Percentiles rank a stretch among this genome's conserved stretches.
phyloP scores from a whole-genome alignment of 2,329 filamentous ascomycete species.

The Botrytis tulipae region DNA sequence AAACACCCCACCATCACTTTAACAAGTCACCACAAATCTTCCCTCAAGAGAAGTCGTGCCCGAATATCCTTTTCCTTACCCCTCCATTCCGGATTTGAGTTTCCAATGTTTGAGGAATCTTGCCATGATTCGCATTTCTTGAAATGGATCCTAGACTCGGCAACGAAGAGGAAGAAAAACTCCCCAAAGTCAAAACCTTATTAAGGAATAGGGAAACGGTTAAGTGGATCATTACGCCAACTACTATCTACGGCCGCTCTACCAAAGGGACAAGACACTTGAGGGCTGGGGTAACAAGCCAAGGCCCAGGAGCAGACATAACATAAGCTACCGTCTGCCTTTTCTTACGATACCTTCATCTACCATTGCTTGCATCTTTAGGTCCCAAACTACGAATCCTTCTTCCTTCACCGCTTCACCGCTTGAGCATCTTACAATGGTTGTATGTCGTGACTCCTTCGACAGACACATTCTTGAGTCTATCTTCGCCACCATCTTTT shows the following conservation, averaged over 20 bases:
- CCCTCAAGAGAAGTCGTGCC: not conserved
- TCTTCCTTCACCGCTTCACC: slow-evolving; percentile 20
- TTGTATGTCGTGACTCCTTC: slow-evolving; percentile 17
- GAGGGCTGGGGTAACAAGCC: slow-evolving; percentile 7
- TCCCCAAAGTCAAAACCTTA: not conserved
- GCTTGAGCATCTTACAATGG: slow-evolving; percentile 11
- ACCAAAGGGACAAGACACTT: not conserved
- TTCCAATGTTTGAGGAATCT: not conserved
- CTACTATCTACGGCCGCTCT: not conserved
- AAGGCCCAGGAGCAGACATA: not conserved
- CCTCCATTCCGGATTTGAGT: slow-evolving; percentile 9
- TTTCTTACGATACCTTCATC: slow-evolving; percentile 15
- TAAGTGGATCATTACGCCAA: not conserved
- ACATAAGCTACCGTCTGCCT: not conserved
- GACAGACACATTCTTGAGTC: not conserved
- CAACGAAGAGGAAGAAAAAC: not conserved
- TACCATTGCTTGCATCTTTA: slow-evolving; percentile 6
- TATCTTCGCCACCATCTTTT: slow-evolving; percentile 13
- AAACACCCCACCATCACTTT: slow-evolving; percentile 1
- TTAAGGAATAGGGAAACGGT: slow-evolving; percentile 2
- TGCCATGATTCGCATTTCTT: not conserved
- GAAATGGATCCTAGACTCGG: not conserved
- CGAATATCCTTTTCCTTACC: not conserved
- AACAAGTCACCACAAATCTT: not conserved
- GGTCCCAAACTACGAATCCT: slow-evolving; percentile 12